Base-by-base conservation (phyloP, 495 filamentous ascomycete species). In the Aspergillus sclerotioniger region DNA sequence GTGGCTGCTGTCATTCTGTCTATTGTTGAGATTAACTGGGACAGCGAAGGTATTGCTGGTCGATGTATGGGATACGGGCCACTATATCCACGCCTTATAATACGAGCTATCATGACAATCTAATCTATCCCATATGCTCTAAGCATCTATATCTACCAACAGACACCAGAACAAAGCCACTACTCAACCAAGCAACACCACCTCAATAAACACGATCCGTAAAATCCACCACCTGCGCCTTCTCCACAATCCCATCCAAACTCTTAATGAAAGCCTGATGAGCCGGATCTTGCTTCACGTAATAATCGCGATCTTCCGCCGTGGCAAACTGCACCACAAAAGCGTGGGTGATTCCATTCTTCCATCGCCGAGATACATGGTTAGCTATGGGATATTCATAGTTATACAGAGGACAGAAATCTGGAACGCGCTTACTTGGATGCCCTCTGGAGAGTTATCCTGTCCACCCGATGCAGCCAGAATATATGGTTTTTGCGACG, bases 361-460 rank as follows among this genome's bases (percentile, higher is more conserved):
- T 32, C 39, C 8, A 6, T 13, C 15, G 17, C 31, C 41, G 28
- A 12, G 6, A 47, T 8, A 45, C 16, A 8, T 6, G 33, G 15
- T 33, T 35, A 17, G 20, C n/a, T n/a, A n/a, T n/a, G n/a, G n/a
- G n/a, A n/a, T n/a, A n/a, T n/a, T n/a, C n/a, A n/a, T n/a, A n/a
- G n/a, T n/a, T n/a, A n/a, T n/a, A n/a, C n/a, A n/a, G n/a, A n/a
- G n/a, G n/a, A n/a, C n/a, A n/a, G n/a, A n/a, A n/a, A n/a, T n/a
- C n/a, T n/a, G n/a, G n/a, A n/a, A n/a, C n/a, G n/a, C n/a, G 54
- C 65, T 53, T 74, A 90, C 88, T 69, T 87, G 81, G 12, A 79
- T 68, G 6, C 82, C 86, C 68, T 90, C 88, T 0, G 71, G 70
- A 1, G 84, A 89, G 63, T 85, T 87, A 60, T 91, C 82, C 51